Evolutionary conservation across 305 asterid genomes (phyloP), one percentile per base, ranked within the genome.

Genomic region (Fraxinus ornus): DNA sequence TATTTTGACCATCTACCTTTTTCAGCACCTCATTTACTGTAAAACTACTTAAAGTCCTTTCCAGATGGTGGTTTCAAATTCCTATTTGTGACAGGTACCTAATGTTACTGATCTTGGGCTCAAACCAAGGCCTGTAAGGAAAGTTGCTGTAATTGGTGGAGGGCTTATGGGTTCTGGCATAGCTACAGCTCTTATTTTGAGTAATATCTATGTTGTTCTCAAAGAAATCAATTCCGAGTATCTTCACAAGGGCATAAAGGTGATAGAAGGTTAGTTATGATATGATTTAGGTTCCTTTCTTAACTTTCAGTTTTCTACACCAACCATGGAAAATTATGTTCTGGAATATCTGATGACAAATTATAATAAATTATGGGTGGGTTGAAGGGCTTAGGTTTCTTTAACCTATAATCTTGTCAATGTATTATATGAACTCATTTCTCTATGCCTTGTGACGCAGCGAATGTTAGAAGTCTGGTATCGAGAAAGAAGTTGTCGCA

Each of bases 101-200:
- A 89, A 90, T 89, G 94, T 94, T 66, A 79, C 99, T 80, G 98
- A 94, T 80, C 80, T 91, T 86, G 98, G 98, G 80, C 94, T 96
- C 62, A 96, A 92, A 85, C 97, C 99, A 77, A 96, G 94, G 89
- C 86, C 88, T 62, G 83, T 94, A 55, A 92, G 86, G 91, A 94
- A 90, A 85, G 95, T 94, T 83, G 99, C 98, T 47, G 87, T 96
- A 26, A 93, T 96, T 81, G 99, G 99, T 84, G 99, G 98, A 87
- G 99, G 99, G 78, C 87, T 96, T 80, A 96, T 93, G 98, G 99
- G 99, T 87, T 93, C 99, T 71, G 99, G 98, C 85, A 96, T 96
- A 83, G 97, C 98, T 71, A 94, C 99, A 76, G 91, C 98, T 66
- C 89, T 96, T 75, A 81, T 96, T 83, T 85, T 92, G 96, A 86